Base-by-base conservation (phyloP, 208 protist genomes). In the Phytomonas sp. region DNA sequence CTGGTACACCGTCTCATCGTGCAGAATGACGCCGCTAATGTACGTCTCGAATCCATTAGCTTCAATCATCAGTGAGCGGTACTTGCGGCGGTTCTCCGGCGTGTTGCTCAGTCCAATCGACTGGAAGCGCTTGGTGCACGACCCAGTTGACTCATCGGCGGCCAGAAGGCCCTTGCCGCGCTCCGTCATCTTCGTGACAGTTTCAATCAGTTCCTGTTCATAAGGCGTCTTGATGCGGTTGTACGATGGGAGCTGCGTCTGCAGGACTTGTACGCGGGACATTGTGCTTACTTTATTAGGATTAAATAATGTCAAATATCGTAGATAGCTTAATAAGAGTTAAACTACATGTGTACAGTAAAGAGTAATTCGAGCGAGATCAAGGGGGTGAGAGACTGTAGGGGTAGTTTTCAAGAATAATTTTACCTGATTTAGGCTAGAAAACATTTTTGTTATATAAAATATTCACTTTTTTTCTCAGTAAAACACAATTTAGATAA, bases 81-180 rank as follows among this genome's bases (percentile, higher is more conserved):
- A 99, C 49, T 82, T 81, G 67, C 93, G 89, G 72, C 98, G 91
- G 84, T 99, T 97, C 49, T 90, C 80, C 72, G 94, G 93, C 31
- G 63, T 98, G 82, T 99, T 99, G 74, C 92, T 92, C 19, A 99
- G 76, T n/a, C 81, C 83, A 31, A 99, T 98, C n/a, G 80, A 72
- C 16, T 82, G 69, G 71, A 99, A 98, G 65, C 97, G 93, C 77
- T 98, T 98, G 56, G 93, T 92, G 69, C 98, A 98, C 12, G 97
- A 99, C 37, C 87, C 86, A 23, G 89, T 95, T 60, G 87, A n/a
- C 83, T 99, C 98, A 79, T 99, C 98, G 56, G 97, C 95, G 61
- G 98, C 98, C 16, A 99, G 86, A 60, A 99, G 88, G 60, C 98
- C 98, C 78, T 98, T 98, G 67, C 98, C 98, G n/a, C 80, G 87